Conservation (phyloP, 2,329 filamentous ascomycete genomes). For the Cercospora zeae-maydis region DNA sequence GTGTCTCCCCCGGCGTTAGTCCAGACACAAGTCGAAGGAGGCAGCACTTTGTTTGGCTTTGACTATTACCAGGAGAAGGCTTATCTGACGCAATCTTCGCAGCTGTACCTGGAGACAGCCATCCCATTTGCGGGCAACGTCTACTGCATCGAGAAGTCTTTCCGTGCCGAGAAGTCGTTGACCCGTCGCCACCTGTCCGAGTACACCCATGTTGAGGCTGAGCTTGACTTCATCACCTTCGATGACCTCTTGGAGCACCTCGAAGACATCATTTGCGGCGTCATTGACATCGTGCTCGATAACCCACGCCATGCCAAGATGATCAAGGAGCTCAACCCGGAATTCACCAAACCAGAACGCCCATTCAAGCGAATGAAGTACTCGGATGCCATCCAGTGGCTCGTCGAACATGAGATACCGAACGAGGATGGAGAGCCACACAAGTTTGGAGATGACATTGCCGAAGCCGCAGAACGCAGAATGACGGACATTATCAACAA, state of each 20-base stretch:
- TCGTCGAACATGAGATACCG: conserved; percentile 80
- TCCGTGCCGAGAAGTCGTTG: conserved; percentile 94
- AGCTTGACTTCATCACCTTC: conserved; percentile 94
- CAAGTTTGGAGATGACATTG: conserved; percentile 93
- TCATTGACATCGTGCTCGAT: conserved; percentile 71
- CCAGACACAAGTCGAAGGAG: conserved; percentile 92
- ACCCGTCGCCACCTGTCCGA: conserved; percentile 92
- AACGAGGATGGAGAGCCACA: conserved; percentile 93
- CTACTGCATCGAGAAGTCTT: conserved; percentile 97
- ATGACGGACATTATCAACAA: conserved; percentile 98
- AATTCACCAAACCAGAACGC: conserved; percentile 73
- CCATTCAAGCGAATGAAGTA: conserved; percentile 97
- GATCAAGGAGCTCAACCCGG: conserved; percentile 85
- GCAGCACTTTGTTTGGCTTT: conserved; percentile 84
- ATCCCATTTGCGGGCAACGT: conserved; percentile 88
- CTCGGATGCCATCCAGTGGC: conserved; percentile 89
- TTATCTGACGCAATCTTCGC: conserved; percentile 93
- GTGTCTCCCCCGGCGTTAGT: conserved; percentile 87
- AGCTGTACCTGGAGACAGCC: conserved; percentile 95
- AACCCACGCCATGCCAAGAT: conserved; percentile 69
- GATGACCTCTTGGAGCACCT: conserved; percentile 82
- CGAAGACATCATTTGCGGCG: conserved; percentile 81
- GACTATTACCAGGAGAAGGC: conserved; percentile 86
- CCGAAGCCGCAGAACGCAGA: conserved; percentile 89
- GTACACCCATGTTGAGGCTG: conserved; percentile 94